These are phyloP conservation scores for Protomyces macrosporus DNA, from an alignment of 1,139 yeast species.

Conservation along the genomic window DNA sequence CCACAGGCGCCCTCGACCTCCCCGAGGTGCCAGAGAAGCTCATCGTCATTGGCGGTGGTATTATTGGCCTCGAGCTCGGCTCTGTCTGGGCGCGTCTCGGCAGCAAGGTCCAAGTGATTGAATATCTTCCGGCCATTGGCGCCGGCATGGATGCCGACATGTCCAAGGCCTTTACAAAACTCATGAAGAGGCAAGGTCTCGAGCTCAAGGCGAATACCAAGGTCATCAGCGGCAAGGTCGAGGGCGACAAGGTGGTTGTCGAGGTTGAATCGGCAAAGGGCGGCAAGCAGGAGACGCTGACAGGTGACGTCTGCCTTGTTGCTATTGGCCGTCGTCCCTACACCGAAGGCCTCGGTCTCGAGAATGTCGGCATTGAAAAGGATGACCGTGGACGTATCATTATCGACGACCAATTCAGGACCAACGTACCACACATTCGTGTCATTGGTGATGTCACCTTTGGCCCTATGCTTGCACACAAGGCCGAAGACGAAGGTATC, in stretches of 20 bases:
- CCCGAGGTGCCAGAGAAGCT: slow-evolving; percentile 86
- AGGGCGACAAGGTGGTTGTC: slow-evolving; percentile 80
- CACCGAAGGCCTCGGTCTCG: slow-evolving; percentile 83
- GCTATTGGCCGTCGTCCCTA: slow-evolving; percentile 99
- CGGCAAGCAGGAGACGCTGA: slow-evolving; percentile 72
- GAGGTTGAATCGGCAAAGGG: slow-evolving; percentile 85
- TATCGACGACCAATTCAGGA: slow-evolving; percentile 87
- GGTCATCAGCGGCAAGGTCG: slow-evolving; percentile 78
- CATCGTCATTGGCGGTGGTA: slow-evolving; percentile 98
- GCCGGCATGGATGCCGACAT: slow-evolving; percentile 97
- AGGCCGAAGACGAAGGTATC: slow-evolving; percentile 99
- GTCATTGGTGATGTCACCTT: slow-evolving; percentile 97
- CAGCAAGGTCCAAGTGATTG: slow-evolving; percentile 88
- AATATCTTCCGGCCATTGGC: slow-evolving; percentile 78
- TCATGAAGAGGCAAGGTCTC: slow-evolving; percentile 89
- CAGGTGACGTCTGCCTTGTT: slow-evolving; percentile 88
- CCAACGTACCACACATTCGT: slow-evolving; percentile 88
- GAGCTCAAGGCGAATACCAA: slow-evolving; percentile 90
- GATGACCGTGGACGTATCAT: slow-evolving; percentile 91
- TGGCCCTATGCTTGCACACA: slow-evolving; percentile 99
- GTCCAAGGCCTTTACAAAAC: slow-evolving; percentile 80
- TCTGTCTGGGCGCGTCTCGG: slow-evolving; percentile 96
- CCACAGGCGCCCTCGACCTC: slow-evolving; percentile 85
- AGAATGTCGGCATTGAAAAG: slow-evolving; percentile 78
- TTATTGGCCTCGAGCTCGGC: slow-evolving; percentile 99